phyloP scores from a whole-genome alignment of 2,329 filamentous ascomycete genomes.

The Pseudocercospora fuligena region DNA sequence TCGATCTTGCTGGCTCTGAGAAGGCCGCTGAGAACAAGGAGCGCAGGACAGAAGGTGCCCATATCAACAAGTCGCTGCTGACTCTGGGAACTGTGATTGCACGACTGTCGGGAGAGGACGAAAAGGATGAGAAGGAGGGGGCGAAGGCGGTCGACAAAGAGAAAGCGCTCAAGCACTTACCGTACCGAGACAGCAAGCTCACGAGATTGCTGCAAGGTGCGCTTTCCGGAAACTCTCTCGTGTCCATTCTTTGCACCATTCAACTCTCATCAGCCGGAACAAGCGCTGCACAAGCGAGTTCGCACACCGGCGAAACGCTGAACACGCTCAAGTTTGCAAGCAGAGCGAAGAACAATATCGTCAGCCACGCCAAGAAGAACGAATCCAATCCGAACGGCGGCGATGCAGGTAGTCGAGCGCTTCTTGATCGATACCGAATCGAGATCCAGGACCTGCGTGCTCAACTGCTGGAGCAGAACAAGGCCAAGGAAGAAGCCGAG shows the following conservation, averaged over 20 bases:
- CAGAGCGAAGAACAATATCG: constrained; percentile 95
- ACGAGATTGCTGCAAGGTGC: constrained; percentile 91
- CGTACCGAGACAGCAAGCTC: constrained; percentile 96
- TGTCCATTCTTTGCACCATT: constrained; percentile 97
- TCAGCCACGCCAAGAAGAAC: constrained; percentile 93
- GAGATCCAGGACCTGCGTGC: constrained; percentile 83
- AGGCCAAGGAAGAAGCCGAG: constrained; percentile 58
- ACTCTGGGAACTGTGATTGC: constrained; percentile 95
- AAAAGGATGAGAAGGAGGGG: constrained; percentile 75
- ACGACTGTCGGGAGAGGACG: constrained; percentile 85
- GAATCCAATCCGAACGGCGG: constrained; percentile 78
- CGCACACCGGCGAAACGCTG: constrained; percentile 83
- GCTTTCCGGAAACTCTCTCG: constrained; percentile 87
- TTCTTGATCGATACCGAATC: constrained; percentile 90
- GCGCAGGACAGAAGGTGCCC: constrained; percentile 88
- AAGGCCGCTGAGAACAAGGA: constrained; percentile 96
- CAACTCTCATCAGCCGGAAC: constrained; percentile 76
- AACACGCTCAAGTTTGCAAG: constrained; percentile 98
- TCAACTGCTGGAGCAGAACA: constrained; percentile 83
- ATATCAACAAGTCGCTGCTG: constrained; percentile 97
- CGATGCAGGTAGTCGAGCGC: constrained; percentile 82
- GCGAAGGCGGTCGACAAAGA: constrained; percentile 67
- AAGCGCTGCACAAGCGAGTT: constrained; percentile 71
- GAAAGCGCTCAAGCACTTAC: constrained; percentile 73
- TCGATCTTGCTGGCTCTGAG: constrained; percentile 95